Base-by-base conservation (phyloP, 192 early-diverging fungal genomes). In the Backusella liffmaniae region DNA sequence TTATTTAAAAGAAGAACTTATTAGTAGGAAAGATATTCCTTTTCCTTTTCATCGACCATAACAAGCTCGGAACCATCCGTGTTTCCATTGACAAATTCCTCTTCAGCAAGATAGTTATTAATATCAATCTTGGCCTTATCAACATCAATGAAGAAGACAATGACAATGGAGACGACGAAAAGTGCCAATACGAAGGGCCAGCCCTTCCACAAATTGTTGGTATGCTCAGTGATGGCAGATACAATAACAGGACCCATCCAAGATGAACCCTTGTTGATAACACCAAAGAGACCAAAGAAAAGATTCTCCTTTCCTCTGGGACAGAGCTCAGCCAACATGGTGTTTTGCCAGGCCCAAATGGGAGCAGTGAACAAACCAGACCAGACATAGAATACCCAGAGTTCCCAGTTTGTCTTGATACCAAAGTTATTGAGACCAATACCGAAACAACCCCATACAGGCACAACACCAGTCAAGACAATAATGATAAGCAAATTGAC, bases 201-300 rank as follows among this genome's bases (percentile, higher is more conserved):
- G 29, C 86, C 84, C 74, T 86, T 84, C 29, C 90, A 83, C 16
- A 90, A 72, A 66, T 88, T 86, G 46, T 84, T 86, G 1, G 88
- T 82, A 5, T 76, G 68, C 59, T 88, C 74, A 8, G 83, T 85
- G 70, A 94, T 92, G 29, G 86, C 86, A 29, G 84, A 92, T 16
- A 90, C 90, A 49, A 94, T 82, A 46, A 94, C 79, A 0, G 93
- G 92, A 8, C 93, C 93, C 46, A 94, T 79, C 91, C 92, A 94
- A 34, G 88, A 81, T 1, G 87, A 87, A 10, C 89, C 92, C 80
- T 93, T 92, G 83, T 94, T 90, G 18, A 90, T 90, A 67, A 91
- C 84, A 66, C 88, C 91, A 75, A 90, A 94, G 2, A 94, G 73
- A 26, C 85, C 85, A 72, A 93, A 94, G 82, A 94, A 93, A 76